Conservation (phyloP, 768 basidiomycete genomes). For the Rhodotorula paludigena region DNA sequence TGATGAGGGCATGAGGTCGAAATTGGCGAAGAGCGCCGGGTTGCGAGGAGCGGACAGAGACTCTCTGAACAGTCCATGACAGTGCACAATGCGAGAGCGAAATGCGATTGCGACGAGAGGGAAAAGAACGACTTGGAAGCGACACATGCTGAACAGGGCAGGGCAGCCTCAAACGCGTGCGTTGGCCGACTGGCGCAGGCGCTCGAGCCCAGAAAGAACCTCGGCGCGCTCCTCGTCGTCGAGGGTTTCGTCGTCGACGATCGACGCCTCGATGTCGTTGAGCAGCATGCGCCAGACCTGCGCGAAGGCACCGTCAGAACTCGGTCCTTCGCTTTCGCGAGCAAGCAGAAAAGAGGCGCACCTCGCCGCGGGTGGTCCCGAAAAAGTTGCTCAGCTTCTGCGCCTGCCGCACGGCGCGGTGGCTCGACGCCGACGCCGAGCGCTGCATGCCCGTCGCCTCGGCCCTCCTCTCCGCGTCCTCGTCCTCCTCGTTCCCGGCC, state of each 20-base stretch:
- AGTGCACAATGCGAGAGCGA: no score
- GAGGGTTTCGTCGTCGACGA: constrained; percentile 24
- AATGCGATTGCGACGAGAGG: no score
- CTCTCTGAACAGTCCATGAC: no score
- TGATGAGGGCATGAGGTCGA: no score
- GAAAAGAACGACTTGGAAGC: no score
- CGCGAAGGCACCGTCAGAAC: no score
- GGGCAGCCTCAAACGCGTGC: not conserved
- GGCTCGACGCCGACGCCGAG: not conserved
- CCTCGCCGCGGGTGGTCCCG: constrained; percentile 34
- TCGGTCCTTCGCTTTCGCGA: not conserved
- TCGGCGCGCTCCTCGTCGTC: constrained; percentile 33
- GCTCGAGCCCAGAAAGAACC: constrained; percentile 7
- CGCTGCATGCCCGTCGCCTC: not conserved
- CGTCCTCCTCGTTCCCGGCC: not conserved
- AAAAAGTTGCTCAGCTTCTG: constrained; percentile 33
- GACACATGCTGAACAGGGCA: no score
- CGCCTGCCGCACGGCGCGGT: constrained; percentile 20
- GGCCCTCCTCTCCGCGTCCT: not conserved
- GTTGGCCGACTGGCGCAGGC: constrained; percentile 1
- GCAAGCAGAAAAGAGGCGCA: not conserved
- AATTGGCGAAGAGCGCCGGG: no score
- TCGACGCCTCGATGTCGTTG: constrained; percentile 18
- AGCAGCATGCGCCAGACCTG: constrained; percentile 32
- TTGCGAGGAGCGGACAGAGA: no score